Conservation (phyloP, 345 rosid genomes). For the Microcos paniculata region DNA sequence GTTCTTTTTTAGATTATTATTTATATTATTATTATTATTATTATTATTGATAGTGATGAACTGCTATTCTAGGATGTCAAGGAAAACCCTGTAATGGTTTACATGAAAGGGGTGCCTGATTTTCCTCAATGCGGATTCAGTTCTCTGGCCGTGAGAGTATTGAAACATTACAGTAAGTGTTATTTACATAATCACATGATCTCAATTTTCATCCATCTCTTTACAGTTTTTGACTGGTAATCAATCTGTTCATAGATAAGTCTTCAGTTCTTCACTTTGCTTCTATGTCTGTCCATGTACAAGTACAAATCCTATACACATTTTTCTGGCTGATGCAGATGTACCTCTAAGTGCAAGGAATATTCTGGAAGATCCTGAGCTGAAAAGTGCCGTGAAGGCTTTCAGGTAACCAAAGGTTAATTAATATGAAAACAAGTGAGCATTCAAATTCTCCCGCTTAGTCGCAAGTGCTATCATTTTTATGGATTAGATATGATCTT, state of each 20-base stretch:
- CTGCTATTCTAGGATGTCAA: constrained; percentile 69
- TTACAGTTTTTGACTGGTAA: not conserved
- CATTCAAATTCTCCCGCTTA: not conserved
- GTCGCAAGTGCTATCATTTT: not conserved
- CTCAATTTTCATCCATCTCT: not conserved
- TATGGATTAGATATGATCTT: not conserved
- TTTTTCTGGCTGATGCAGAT: constrained; percentile 41
- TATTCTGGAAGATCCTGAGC: constrained; percentile 82
- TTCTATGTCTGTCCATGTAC: not conserved
- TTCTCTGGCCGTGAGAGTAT: constrained; percentile 82
- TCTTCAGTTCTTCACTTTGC: not conserved
- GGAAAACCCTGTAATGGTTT: constrained; percentile 88
- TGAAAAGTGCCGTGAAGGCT: constrained; percentile 79
- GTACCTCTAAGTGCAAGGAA: constrained; percentile 83
- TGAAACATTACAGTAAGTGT: constrained; percentile 74
- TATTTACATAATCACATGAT: not conserved
- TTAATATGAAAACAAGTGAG: not conserved
- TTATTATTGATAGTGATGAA: constrained; percentile 12
- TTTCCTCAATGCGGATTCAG: constrained; percentile 96
- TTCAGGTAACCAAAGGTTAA: constrained; percentile 52
- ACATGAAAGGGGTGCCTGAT: constrained; percentile 96
- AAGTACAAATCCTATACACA: not conserved
- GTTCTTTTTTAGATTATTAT: not conserved
- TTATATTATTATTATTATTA: too few species aligned
- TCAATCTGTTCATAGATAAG: not conserved